Base-by-base conservation (phyloP, 495 filamentous ascomycete genomes). In the Bombardia bombarda region DNA sequence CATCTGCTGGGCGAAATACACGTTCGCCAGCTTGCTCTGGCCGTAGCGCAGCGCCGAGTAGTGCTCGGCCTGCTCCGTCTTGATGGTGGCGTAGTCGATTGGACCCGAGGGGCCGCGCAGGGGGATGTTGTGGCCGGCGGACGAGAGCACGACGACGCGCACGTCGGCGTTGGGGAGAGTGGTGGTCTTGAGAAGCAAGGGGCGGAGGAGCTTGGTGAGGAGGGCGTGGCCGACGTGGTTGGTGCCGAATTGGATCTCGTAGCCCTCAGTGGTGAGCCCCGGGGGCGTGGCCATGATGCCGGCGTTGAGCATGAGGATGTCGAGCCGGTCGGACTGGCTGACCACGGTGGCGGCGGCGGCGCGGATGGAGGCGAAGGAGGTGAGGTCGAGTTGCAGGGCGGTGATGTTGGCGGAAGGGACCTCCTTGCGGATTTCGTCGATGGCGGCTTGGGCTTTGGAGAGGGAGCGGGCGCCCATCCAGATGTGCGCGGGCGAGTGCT, bases 161-260 rank as follows among this genome's bases (percentile, higher is more conserved):
- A 74, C 75, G 32, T 72, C 64, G 36, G 51, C 7, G 34, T 47
- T 13, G 26, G n/a, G n/a, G n/a, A n/a, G n/a, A n/a, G 4, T 39
- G 38, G 24, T 21, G 2, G 78, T 79, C 25, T 61, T 52, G 18
- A 67, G 62, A 13, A 67, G 62, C 13, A 64, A 67, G 1, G 80
- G 74, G 5, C 84, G 64, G 4, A 88, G 64, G 8, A 82, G 62
- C 32, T 73, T 70, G 16, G 77, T 79, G 24, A 88, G 65, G 9
- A 86, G 67, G 35, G 75, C 77, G 49, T 84, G 81, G 3, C 75
- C 78, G 38, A 87, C 53, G 53, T 87, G 75, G 51, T 87, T 88
- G 4, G 77, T 79, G 13, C 76, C 80, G 45, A 86, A 75, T 42
- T 84, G 78, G 26, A 78, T 70, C 52, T 87, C 81, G 52, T 77